Conservation (phyloP, 2,329 filamentous ascomycete genomes). For the Reticulascus tulasneorum region DNA sequence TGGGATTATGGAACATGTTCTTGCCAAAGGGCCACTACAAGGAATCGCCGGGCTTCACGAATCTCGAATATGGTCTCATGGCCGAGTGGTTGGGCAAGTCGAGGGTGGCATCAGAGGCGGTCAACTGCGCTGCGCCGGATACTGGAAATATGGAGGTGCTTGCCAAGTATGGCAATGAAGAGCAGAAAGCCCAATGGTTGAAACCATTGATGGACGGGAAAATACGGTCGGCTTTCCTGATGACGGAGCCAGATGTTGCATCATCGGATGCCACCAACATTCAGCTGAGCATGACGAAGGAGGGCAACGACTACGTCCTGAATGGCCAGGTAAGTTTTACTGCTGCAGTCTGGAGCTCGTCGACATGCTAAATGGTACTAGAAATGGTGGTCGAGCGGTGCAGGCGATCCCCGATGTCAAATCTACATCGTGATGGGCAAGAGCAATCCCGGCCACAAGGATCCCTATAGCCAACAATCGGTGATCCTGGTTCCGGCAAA, state of each 20-base stretch:
- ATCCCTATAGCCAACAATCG: conserved; percentile 86
- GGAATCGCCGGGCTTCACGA: conserved; percentile 90
- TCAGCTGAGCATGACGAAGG: conserved; percentile 72
- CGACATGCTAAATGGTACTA: conserved; percentile 27
- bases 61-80: conserved; percentile 97
- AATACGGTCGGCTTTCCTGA: conserved; percentile 86
- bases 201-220: conserved; percentile 75
- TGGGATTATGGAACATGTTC: conserved; percentile 99
- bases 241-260: conserved; percentile 88
- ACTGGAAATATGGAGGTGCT: conserved; percentile 96
- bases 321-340: conserved; percentile 67
- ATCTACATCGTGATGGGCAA: conserved; percentile 98
- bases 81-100: conserved; percentile 92
- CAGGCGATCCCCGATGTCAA: conserved; percentile 86
- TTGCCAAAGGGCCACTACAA: conserved; percentile 91
- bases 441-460: conserved; percentile 68
- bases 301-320: conserved; percentile 85
- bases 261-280: conserved; percentile 94
- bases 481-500: conserved; percentile 82
- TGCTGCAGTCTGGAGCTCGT: no score
- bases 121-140: conserved; percentile 86
- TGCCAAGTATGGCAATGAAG: conserved; percentile 83
- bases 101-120: conserved; percentile 75
- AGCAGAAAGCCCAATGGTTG: conserved; percentile 82
- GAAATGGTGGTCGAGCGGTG: conserved; percentile 99